phyloP scores from a whole-genome alignment of 2,329 filamentous ascomycete species.

The Colletotrichum australisinense region DNA sequence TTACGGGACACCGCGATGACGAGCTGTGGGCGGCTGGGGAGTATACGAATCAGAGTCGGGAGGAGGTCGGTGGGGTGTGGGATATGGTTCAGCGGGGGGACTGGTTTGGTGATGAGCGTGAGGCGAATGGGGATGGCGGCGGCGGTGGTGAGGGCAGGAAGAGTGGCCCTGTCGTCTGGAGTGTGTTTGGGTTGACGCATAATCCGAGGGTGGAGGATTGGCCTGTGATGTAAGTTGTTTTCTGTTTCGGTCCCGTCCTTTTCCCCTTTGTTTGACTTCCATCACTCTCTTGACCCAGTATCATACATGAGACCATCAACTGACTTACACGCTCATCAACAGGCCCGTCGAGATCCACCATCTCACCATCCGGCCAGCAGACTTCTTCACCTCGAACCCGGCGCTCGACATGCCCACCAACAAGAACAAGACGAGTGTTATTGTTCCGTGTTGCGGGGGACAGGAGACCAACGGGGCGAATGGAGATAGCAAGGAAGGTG shows the following conservation, averaged over 20 bases:
- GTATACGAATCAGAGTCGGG: conserved; percentile 61
- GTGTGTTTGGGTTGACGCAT: conserved; percentile 61
- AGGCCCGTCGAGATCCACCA: conserved; percentile 62
- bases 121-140: conserved; percentile 2
- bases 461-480: conserved; percentile 7
- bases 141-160: conserved; percentile 33
- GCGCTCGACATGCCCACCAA: conserved; percentile 56
- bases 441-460: conserved; percentile 49
- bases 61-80: conserved; percentile 55
- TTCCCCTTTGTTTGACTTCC: neutral
- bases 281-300: neutral
- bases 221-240: conserved; percentile 60
- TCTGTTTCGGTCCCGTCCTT: neutral
- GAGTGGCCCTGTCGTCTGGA: conserved; percentile 56
- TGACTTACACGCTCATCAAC: neutral
- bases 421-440: conserved; percentile 53
- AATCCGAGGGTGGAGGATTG: conserved; percentile 61
- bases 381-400: conserved; percentile 60
- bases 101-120: conserved; percentile 49
- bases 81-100: conserved; percentile 60
- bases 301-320: neutral
- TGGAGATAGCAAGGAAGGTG: neutral
- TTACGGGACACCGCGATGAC: conserved; percentile 60
- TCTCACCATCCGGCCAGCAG: conserved; percentile 56
- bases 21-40: conserved; percentile 64